Evolutionary conservation across 202 grass and related monocot genomes (phyloP), one percentile per base, ranked within the genome.

Genomic region (Musa balbisiana): DNA sequence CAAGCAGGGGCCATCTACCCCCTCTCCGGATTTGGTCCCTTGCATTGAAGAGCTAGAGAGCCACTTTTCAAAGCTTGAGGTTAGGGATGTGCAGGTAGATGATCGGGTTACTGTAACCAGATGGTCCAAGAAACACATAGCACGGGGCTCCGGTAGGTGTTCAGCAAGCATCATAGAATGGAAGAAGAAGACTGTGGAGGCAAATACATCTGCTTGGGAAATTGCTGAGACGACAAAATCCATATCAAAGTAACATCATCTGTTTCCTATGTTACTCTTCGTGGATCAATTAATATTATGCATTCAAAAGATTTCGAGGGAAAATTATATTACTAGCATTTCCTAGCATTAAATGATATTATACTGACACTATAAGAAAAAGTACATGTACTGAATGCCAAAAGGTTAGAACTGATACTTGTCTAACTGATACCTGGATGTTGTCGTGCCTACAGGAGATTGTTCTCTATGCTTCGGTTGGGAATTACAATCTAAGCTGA

Each of bases 121-220:
- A 26, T 96, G 86, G 89, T 89, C 87, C 15, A 92, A 89, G 82
- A 96, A 96, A 79, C 87, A 89, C 78, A 81, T 80, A 53, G 82
- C 83, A 53, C 77, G 80, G 62, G 71, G 80, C 8, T 83, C 80
- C 24, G 80, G 80, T 72, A 87, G 83, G 68, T 81, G 85, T 77
- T 89, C 83, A 77, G 82, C 83, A 82, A 95, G 92, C 85, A 92
- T 99, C 68, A 83, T 95, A 81, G 89, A 95, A 65, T 99, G 95
- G 95, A 95, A 92, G 76, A 94, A 93, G 82, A 91, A 92, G 74
- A 84, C 81, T 21, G 73, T 73, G 24, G 91, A 84, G 63, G 79
- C 86, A 64, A 91, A 89, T 24, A 79, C 84, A 76, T 77, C 77
- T 15, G 80, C 85, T 63, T 92, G 82, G 86, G 86, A 87, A 76